These are phyloP conservation scores for Colletotrichum limetticola DNA, from an alignment of 2,329 filamentous ascomycete genomes.

Conservation along the genomic window DNA sequence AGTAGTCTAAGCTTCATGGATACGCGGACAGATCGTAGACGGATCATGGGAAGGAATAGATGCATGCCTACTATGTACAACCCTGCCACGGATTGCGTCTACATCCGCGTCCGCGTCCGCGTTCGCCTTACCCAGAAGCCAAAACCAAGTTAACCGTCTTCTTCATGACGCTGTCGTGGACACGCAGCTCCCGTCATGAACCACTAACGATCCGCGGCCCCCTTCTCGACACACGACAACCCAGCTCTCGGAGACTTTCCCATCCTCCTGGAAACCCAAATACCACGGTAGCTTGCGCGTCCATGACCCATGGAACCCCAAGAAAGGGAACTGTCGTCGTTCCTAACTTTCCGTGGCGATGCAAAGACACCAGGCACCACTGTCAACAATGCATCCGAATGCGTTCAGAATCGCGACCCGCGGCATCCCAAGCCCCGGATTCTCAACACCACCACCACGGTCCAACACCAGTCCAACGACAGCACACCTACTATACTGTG, in stretches of 20 bases:
- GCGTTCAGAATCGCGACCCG: background rate
- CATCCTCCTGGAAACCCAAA: background rate
- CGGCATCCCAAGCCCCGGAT: background rate
- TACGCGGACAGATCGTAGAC: background rate
- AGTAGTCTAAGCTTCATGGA: background rate
- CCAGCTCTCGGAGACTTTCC: background rate
- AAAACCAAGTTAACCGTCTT: background rate
- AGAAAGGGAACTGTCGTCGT: background rate
- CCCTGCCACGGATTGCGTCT: background rate
- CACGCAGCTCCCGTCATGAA: background rate
- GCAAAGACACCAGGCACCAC: background rate
- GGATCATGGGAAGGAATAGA: background rate
- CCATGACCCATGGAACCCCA: background rate
- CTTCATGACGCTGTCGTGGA: background rate
- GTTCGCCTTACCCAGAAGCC: background rate
- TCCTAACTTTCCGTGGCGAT: background rate
- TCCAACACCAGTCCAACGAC: background rate
- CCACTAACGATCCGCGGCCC: background rate
- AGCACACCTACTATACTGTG: background rate
- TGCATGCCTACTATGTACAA: background rate
- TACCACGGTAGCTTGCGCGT: slow-evolving; percentile 1
- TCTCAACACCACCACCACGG: background rate
- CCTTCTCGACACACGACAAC: background rate
- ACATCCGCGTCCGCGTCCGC: background rate
- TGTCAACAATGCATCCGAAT: background rate